Evolutionary conservation across 371 early-diverging fungal species (phyloP).

Genomic region (Mortierella sp.): DNA sequence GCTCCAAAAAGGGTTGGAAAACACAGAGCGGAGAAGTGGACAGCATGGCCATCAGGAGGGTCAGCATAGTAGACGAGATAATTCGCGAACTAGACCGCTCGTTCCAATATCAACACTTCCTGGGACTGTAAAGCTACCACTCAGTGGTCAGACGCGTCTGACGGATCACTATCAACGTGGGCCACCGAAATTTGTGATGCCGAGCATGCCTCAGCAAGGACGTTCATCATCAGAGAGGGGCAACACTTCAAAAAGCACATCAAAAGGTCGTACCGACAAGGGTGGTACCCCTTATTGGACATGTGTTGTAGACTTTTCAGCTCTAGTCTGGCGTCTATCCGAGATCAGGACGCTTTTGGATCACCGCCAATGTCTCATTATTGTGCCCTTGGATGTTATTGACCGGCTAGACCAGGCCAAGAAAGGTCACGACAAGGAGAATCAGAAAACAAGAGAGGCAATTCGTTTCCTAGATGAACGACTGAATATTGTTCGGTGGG

Average conservation of each 20-base stretch:
- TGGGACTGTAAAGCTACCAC: slow-evolving; percentile 36
- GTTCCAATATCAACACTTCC: slow-evolving; percentile 41
- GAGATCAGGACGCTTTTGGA: slow-evolving; percentile 46
- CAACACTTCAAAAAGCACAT: not conserved
- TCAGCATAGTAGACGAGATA: slow-evolving; percentile 9
- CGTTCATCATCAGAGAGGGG: slow-evolving; percentile 1
- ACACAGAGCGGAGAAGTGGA: slow-evolving; percentile 15
- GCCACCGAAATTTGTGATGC: not conserved
- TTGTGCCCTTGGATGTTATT: slow-evolving; percentile 62
- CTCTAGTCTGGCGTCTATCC: slow-evolving; percentile 40
- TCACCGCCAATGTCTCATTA: slow-evolving; percentile 37
- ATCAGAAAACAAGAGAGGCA: slow-evolving; percentile 78
- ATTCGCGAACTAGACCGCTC: slow-evolving; percentile 8
- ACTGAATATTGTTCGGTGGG: slow-evolving; percentile 44
- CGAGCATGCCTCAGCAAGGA: not conserved
- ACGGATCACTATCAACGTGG: slow-evolving; percentile 47
- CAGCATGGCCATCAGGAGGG: slow-evolving; percentile 2
- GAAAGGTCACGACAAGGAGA: slow-evolving; percentile 73
- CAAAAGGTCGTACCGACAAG: slow-evolving; percentile 5
- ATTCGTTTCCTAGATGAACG: slow-evolving; percentile 82
- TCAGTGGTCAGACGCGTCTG: slow-evolving; percentile 29
- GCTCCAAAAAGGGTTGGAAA: slow-evolving; percentile 43
- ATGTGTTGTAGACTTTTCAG: slow-evolving; percentile 48
- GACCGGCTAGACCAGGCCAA: slow-evolving; percentile 79
- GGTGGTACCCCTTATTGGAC: slow-evolving; percentile 28